Conservation (phyloP, 306 rosid genomes). For the Begonia fuchsioides region DNA sequence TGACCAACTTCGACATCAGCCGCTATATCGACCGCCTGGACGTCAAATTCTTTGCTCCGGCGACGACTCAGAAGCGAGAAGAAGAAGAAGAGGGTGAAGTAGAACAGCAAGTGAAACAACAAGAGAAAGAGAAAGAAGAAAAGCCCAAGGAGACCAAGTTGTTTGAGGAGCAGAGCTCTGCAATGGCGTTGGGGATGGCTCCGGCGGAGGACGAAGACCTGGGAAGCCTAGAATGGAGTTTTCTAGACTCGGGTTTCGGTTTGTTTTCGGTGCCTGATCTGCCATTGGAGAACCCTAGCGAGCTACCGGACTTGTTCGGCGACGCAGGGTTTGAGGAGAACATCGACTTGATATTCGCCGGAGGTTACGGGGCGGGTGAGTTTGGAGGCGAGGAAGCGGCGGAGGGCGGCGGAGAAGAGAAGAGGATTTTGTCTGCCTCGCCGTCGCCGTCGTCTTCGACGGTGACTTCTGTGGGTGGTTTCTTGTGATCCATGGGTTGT, state of each 20-base stretch:
- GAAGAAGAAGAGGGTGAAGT: conserved; percentile 4
- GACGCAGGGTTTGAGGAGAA: conserved; percentile 51
- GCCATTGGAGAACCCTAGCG: conserved; percentile 16
- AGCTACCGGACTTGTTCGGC: conserved; percentile 28
- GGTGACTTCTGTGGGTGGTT: conserved; percentile 21
- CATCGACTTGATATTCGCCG: conserved; percentile 34
- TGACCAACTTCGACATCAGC: conserved; percentile 70
- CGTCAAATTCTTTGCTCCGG: conserved; percentile 6
- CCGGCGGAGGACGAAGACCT: conserved; percentile 14
- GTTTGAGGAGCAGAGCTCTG: no score
- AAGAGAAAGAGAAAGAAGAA: not conserved
- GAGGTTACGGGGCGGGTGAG: conserved; percentile 12
- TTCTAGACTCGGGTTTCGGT: conserved; percentile 26
- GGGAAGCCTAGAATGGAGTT: conserved; percentile 35
- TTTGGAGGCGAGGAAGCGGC: no score
- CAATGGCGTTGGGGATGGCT: conserved; percentile 25
- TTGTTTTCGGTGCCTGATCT: conserved; percentile 23
- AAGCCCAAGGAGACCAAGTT: no score
- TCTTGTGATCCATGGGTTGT: no score
- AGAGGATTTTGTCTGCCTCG: conserved; percentile 17
- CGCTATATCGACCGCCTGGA: conserved; percentile 37
- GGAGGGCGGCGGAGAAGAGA: conserved; percentile 14
- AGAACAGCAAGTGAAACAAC: no score
- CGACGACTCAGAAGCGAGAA: conserved; percentile 8
- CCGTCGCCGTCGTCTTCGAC: conserved; percentile 46